Base-by-base conservation (phyloP, 2,329 filamentous ascomycete species). In the Colletotrichum sp. region DNA sequence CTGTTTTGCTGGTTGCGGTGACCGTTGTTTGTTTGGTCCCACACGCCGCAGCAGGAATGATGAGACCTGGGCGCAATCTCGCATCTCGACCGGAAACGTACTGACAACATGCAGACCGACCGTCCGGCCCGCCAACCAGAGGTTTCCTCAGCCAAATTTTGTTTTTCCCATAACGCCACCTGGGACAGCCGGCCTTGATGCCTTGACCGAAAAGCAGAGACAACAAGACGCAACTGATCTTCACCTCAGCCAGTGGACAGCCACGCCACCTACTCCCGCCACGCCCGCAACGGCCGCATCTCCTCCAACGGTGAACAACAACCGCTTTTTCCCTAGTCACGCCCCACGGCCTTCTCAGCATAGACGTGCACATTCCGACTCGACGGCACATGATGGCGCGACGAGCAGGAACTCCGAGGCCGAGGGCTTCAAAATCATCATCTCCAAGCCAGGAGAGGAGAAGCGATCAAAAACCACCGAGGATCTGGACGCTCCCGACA, bases 351-450 rank as follows among this genome's bases (percentile, higher is more conserved):
- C 78, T 36, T 81, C 76, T 75, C 82, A 79, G 47, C 92, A 89
- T 76, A 88, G 89, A 69, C 91, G 93, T 76, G 91, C 94, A 24
- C 87, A 93, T 78, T 97, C 95, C 1, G 94, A 95, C 80, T 95
- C 94, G 38, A 96, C 93, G 8, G 85, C 93, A 69, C 93, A 92
- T 62, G 94, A 95, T 76, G 87, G 89, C 61, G 36, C 62, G 43
- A 87, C 82, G 70, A 86, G 84, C 66, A 87, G 86, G 75, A 88
- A 87, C 77, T 86, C 87, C 24, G 92, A 93, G 73, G 87, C 88
- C 5, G 93, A 93, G 38, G 93, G 91, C 70, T 93, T 97, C 83
- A 95, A 93, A 81, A 92, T 97, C 47, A 89, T 96, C 74, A 96
- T 97, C 78, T 93, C 95, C 66, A 90, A 94, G 75, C 90, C 94